Percentiles rank a stretch among this genome's conserved stretches.
Evolutionary conservation across 805 yeast genomes (phyloP).

Genomic region (Peterozyma xylosa): DNA sequence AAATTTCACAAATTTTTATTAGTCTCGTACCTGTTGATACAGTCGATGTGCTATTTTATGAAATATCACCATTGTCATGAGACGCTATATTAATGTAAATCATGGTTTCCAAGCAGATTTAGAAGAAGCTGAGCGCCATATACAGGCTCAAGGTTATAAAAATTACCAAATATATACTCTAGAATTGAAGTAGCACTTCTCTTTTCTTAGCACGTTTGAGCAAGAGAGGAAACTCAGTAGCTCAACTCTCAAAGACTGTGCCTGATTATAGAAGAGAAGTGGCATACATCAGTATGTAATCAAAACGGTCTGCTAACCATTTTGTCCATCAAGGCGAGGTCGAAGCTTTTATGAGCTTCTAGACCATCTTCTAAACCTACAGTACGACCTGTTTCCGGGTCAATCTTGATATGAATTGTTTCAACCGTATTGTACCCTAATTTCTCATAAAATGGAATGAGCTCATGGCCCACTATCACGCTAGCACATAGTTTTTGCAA

Average conservation of each 20-base stretch:
- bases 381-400: slow-evolving; percentile 15
- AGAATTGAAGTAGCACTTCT: too few species aligned
- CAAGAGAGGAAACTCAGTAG: not conserved
- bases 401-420: slow-evolving; percentile 16
- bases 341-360: slow-evolving; percentile 30
- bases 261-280: not conserved
- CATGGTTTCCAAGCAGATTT: too few species aligned
- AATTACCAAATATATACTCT: too few species aligned
- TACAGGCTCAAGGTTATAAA: too few species aligned
- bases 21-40: not conserved
- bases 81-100: not conserved
- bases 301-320: slow-evolving; percentile 3
- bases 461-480: slow-evolving; percentile 41
- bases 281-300: not conserved
- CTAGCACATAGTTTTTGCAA: slow-evolving; percentile 24
- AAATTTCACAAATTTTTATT: too few species aligned
- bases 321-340: slow-evolving; percentile 28
- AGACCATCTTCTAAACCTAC: slow-evolving; percentile 28
- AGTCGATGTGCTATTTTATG: not conserved
- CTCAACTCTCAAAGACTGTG: too few species aligned
- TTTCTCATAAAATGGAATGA: slow-evolving; percentile 35
- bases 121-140: too few species aligned
- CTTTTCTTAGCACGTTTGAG: not conserved
- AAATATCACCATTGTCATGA: not conserved
- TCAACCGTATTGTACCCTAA: slow-evolving; percentile 28